Evolutionary conservation across 2,329 filamentous ascomycete genomes (phyloP), one percentile per base, ranked within the genome.

Genomic region (Aspergillus costaricaensis): DNA sequence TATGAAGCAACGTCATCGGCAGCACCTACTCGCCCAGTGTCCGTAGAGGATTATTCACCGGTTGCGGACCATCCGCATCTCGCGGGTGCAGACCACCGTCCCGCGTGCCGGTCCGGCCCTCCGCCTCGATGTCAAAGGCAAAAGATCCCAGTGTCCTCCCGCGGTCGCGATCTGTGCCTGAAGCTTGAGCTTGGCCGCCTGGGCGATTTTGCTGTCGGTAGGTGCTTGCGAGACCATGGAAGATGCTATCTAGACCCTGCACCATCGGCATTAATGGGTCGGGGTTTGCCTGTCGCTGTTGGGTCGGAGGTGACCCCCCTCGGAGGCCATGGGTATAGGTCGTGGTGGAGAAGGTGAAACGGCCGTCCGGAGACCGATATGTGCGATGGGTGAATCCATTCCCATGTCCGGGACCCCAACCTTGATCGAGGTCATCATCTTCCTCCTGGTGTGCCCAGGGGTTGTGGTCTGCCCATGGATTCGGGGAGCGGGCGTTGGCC

Each of bases 31-130:
- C 79, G 64, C 76, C 69, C 56, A 86, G 65, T 59, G 80, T 81
- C 57, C 80, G 78, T 21, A 82, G 72, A 8, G 80, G 81, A 57
- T 77, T 75, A n/a, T 74, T 69, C 57, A 74, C 77, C 15, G 79
- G 76, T 64, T 83, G 83, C 41, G 83, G 77, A 27, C 74, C 74
- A 66, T 84, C 79, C 25, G 81, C 77, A 68, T 86, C 79, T 63
- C 83, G 80, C 36, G 85, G 84, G 55, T 73, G 74, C 47, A 85
- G 68, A 52, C 79, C 78, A 36, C 60, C 67, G 23, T 30, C 49
- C 54, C 7, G 60, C 53, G 32, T 67, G 57, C 43, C 58, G 41
- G 27, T 49, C 52, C 21, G 41, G 27, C 30, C 57, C 53, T 57
- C 62, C 38, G 32, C 19, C 32, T 54, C 57, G 32, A 56, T n/a